Percentiles rank a stretch among this genome's conserved stretches.
Conservation (phyloP, 225 moss, liverwort and hornwort species). For the Pseudisothecium myosuroides region DNA sequence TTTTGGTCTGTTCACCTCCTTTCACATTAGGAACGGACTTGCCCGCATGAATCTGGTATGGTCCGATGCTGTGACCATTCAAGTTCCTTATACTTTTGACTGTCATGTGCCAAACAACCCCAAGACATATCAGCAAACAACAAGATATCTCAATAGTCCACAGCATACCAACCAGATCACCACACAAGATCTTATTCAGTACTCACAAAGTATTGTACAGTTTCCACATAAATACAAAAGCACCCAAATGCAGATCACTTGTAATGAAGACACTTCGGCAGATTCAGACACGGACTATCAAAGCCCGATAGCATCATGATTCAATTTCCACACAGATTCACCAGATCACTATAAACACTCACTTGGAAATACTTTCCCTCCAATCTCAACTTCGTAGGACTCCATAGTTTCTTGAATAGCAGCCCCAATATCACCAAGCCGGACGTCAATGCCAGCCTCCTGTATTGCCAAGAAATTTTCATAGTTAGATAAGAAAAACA, state of each 20-base stretch:
- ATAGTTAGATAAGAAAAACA: background rate
- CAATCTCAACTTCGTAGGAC: slow-evolving; percentile 94
- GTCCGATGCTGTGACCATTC: slow-evolving; percentile 86
- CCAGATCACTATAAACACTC: background rate
- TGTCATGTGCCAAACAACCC: slow-evolving; percentile 15
- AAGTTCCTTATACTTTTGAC: slow-evolving; percentile 82
- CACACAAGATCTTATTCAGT: background rate
- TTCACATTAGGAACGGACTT: slow-evolving; percentile 91
- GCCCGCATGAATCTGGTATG: slow-evolving; percentile 89
- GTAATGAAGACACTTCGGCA: background rate
- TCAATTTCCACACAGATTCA: background rate
- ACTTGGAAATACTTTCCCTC: slow-evolving; percentile 82
- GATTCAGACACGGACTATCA: background rate
- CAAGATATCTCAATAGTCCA: background rate
- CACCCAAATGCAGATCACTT: background rate
- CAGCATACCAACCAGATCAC: background rate
- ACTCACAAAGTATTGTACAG: background rate
- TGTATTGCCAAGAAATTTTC: background rate
- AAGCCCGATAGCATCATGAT: background rate
- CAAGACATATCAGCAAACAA: background rate
- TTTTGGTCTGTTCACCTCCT: slow-evolving; percentile 88
- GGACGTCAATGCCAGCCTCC: slow-evolving; percentile 97
- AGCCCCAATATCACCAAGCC: slow-evolving; percentile 89
- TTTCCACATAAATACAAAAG: background rate
- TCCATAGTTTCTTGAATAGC: slow-evolving; percentile 96